phyloP scores from a whole-genome alignment of 23 red algal species.

The Gracilaria caudata region DNA sequence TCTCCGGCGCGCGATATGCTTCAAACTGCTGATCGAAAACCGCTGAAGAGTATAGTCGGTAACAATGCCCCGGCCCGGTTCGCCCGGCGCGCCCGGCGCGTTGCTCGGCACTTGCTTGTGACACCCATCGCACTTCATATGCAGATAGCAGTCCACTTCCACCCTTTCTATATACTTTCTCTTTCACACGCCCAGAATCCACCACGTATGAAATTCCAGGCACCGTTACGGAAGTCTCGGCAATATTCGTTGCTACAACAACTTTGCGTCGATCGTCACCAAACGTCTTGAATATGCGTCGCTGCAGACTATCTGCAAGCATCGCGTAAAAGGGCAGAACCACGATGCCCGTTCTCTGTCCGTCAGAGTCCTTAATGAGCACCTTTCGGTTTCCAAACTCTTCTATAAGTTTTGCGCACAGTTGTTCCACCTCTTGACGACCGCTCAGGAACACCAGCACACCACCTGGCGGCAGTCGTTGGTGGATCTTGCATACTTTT shows the following conservation, averaged over 20 bases:
- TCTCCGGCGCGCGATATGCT: conserved; percentile 63
- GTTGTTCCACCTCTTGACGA: conserved; percentile 80
- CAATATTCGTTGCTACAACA: conserved; percentile 94
- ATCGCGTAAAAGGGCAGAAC: conserved; percentile 81
- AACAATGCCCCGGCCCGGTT: conserved; percentile 89
- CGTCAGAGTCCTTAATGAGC: conserved; percentile 7
- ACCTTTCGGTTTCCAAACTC: conserved; percentile 42
- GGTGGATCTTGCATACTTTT: conserved; percentile 75
- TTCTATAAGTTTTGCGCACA: conserved; percentile 52
- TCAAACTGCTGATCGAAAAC: conserved; percentile 75
- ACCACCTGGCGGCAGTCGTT: conserved; percentile 74
- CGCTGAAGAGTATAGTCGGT: conserved; percentile 90
- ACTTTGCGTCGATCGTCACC: conserved; percentile 68
- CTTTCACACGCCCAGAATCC: conserved; percentile 86
- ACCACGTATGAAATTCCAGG: conserved; percentile 87
- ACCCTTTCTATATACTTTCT: conserved; percentile 61
- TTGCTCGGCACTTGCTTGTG: conserved; percentile 85
- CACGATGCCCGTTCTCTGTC: conserved; percentile 35
- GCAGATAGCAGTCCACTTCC: conserved; percentile 27
- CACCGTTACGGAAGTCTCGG: conserved; percentile 96
- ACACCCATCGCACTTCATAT: conserved; percentile 73
- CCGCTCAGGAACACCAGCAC: conserved; percentile 92
- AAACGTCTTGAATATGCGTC: conserved; percentile 73
- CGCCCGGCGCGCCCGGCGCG: conserved; percentile 95
- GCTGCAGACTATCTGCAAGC: conserved; percentile 59